These are phyloP conservation scores for Aspergillus sp. DNA, from an alignment of 2,329 filamentous ascomycete species.

Conservation along the genomic window DNA sequence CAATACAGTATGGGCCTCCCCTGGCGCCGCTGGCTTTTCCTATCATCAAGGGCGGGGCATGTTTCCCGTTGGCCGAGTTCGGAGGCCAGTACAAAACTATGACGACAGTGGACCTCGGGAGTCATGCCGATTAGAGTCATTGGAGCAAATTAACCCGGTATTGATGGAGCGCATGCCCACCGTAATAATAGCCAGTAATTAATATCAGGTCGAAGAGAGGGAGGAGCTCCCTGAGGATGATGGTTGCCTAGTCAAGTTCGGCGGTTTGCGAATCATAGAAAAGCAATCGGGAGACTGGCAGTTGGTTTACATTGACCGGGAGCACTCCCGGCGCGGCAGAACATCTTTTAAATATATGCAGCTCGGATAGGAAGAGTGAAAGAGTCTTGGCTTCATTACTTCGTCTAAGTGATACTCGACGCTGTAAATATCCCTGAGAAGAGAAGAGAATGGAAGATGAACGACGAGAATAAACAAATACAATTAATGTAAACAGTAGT, in stretches of 20 bases:
- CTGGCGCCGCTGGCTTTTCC: neutral
- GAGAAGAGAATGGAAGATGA: neutral
- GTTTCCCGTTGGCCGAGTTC: neutral
- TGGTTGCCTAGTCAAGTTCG: no score
- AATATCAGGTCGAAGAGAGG: no score
- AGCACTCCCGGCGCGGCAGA: neutral
- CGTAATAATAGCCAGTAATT: no score
- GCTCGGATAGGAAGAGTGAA: neutral
- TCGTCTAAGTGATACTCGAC: conserved; percentile 1
- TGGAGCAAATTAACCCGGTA: no score
- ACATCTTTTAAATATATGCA: neutral
- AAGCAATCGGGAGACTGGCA: neutral
- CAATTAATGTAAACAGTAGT: conserved; percentile 6
- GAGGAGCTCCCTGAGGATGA: no score
- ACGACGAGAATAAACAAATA: neutral
- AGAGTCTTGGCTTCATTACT: conserved; percentile 3
- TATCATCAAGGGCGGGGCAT: neutral
- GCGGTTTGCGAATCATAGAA: no score
- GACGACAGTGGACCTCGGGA: neutral
- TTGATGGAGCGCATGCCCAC: no score
- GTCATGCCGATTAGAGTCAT: no score
- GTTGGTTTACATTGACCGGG: neutral
- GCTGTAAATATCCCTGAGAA: neutral
- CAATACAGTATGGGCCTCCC: no score
- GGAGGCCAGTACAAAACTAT: neutral